phyloP scores from a whole-genome alignment of 2,329 filamentous ascomycete genomes.

The Helminthosporium solani region DNA sequence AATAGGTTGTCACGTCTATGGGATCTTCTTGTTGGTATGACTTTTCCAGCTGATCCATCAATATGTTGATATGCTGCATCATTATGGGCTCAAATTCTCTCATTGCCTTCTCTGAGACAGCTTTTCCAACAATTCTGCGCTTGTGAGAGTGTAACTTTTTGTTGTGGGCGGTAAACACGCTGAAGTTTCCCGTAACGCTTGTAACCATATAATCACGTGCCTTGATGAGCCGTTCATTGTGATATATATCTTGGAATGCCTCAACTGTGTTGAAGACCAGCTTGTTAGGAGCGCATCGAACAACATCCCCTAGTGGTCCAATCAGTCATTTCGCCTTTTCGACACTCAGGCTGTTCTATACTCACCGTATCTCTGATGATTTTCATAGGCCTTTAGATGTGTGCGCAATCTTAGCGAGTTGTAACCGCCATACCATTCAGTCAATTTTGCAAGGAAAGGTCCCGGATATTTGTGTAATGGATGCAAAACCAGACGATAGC shows the following conservation, averaged over 20 bases:
- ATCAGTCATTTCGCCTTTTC: neutral
- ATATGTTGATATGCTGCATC: slow-evolving; percentile 34
- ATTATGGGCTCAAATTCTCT: slow-evolving; percentile 43
- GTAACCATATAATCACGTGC: slow-evolving; percentile 44
- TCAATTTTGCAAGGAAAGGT: slow-evolving; percentile 22
- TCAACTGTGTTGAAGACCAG: slow-evolving; percentile 69
- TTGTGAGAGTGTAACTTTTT: slow-evolving; percentile 41
- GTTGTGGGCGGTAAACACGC: slow-evolving; percentile 27
- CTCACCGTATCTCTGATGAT: slow-evolving; percentile 64
- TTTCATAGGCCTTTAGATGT: slow-evolving; percentile 66
- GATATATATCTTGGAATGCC: slow-evolving; percentile 41
- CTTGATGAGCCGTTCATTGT: slow-evolving; percentile 44
- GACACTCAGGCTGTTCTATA: neutral
- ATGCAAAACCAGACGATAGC: slow-evolving; percentile 23
- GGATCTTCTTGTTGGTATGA: slow-evolving; percentile 23
- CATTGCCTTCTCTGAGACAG: slow-evolving; percentile 42
- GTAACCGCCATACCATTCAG: slow-evolving; percentile 46
- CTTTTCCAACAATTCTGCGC: slow-evolving; percentile 41
- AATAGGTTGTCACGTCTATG: slow-evolving; percentile 11
- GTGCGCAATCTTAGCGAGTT: slow-evolving; percentile 70
- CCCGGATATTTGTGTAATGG: slow-evolving; percentile 39
- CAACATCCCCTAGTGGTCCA: slow-evolving; percentile 38
- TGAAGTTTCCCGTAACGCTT: slow-evolving; percentile 10
- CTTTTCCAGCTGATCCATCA: slow-evolving; percentile 11
- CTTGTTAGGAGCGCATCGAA: slow-evolving; percentile 72